Conservation (phyloP, 2,329 filamentous ascomycete genomes). For the Seiridium unicorne region DNA sequence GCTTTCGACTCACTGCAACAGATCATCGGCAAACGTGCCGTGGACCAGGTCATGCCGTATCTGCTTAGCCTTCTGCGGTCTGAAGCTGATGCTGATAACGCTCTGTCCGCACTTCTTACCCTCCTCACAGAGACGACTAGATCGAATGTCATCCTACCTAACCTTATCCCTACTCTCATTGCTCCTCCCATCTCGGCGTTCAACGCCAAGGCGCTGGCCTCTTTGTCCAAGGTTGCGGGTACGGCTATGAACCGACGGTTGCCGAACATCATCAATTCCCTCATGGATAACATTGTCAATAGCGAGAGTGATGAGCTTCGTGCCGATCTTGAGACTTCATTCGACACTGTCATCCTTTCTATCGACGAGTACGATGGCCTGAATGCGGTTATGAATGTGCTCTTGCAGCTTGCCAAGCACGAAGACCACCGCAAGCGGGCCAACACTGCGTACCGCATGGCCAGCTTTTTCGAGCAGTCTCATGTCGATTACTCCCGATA, state of each 20-base stretch:
- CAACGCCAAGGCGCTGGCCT: conserved; percentile 92
- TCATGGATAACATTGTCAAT: conserved; percentile 89
- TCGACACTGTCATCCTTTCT: conserved; percentile 86
- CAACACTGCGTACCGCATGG: conserved; percentile 74
- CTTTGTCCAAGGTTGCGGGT: conserved; percentile 86
- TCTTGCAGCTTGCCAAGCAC: conserved; percentile 84
- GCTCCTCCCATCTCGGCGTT: conserved; percentile 88
- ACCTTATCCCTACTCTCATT: conserved; percentile 90
- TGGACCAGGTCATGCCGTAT: conserved; percentile 92
- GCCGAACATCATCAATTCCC: conserved; percentile 84
- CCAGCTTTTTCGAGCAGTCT: conserved; percentile 79
- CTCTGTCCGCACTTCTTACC: conserved; percentile 86
- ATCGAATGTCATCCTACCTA: conserved; percentile 94
- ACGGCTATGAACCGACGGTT: conserved; percentile 87
- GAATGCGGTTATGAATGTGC: conserved; percentile 92
- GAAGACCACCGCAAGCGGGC: conserved; percentile 86
- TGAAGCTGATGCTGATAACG: conserved; percentile 86
- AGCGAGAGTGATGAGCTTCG: conserved; percentile 72
- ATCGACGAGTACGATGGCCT: conserved; percentile 96
- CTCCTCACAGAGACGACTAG: conserved; percentile 90
- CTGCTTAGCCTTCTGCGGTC: conserved; percentile 86
- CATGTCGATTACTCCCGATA: conserved; percentile 92
- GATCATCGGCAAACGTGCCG: conserved; percentile 87
- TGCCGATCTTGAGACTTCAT: conserved; percentile 72
- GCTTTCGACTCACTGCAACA: conserved; percentile 95